phyloP scores from a whole-genome alignment of 1,284 basidiomycete species.

The Pisolithus thermaeus region DNA sequence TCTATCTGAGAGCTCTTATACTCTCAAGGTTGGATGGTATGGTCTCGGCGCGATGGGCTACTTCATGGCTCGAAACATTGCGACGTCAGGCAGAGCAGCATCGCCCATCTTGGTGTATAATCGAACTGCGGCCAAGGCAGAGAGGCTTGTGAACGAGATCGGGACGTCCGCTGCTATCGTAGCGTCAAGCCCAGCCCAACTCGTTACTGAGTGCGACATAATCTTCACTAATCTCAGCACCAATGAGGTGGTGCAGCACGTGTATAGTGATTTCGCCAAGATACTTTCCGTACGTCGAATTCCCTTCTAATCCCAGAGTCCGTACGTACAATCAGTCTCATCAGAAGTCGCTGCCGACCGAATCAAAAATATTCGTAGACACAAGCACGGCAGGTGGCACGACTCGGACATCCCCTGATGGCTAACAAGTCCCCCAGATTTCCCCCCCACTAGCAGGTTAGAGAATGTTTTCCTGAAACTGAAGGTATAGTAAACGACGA shows the following conservation, averaged over 20 bases:
- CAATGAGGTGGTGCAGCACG: conserved; percentile 66
- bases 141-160: conserved; percentile 50
- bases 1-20: background rate
- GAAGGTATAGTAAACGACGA: background rate
- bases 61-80: conserved; percentile 72
- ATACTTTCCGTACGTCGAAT: conserved; percentile 38
- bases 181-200: conserved; percentile 48
- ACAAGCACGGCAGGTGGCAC: conserved; percentile 60
- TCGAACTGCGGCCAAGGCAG: conserved; percentile 52
- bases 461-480: background rate
- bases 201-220: conserved; percentile 69
- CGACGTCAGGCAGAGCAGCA: conserved; percentile 40
- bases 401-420: conserved; percentile 1
- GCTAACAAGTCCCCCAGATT: conserved; percentile 36
- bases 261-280: conserved; percentile 62
- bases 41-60: conserved; percentile 70
- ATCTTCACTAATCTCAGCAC: conserved; percentile 73
- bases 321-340: conserved; percentile 5
- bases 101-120: conserved; percentile 63
- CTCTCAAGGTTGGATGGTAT: conserved; percentile 52
- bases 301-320: background rate
- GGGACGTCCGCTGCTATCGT: conserved; percentile 42
- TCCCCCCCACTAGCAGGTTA: conserved; percentile 68
- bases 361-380: conserved; percentile 74
- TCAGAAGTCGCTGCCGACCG: conserved; percentile 37